These are phyloP conservation scores for Saksenaea vasiformis DNA, from an alignment of 371 early-diverging fungal species.

Conservation along the genomic window DNA sequence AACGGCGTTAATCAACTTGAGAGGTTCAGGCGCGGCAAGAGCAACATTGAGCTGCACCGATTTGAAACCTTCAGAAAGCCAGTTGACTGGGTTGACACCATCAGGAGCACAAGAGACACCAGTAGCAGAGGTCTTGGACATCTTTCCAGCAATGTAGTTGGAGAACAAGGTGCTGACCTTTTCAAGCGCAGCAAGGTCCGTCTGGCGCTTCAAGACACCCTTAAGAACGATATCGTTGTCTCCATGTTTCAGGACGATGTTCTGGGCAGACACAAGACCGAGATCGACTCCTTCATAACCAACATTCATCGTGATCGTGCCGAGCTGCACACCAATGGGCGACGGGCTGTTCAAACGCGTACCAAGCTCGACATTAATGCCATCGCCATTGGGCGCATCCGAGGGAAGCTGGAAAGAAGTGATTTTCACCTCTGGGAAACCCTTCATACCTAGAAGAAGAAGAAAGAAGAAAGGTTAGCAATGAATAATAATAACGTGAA, in stretches of 20 bases:
- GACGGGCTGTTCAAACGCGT: constrained; percentile 54
- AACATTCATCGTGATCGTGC: constrained; percentile 50
- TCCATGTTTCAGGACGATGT: constrained; percentile 43
- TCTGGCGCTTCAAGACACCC: constrained; percentile 47
- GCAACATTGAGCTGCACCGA: constrained; percentile 49
- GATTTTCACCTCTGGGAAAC: constrained; percentile 54
- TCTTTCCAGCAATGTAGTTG: constrained; percentile 46
- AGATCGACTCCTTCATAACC: constrained; percentile 43
- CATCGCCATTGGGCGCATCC: constrained; percentile 51
- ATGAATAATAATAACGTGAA: not conserved
- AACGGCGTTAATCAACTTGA: constrained; percentile 53
- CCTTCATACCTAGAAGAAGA: constrained; percentile 40
- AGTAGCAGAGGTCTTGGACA: constrained; percentile 45
- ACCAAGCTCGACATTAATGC: constrained; percentile 53
- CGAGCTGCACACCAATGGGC: constrained; percentile 57
- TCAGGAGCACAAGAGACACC: constrained; percentile 57
- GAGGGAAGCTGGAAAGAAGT: constrained; percentile 53
- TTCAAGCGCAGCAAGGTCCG: constrained; percentile 35
- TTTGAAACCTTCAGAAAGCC: constrained; percentile 55
- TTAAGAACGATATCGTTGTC: constrained; percentile 49
- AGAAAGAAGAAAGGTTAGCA: not conserved
- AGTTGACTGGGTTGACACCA: constrained; percentile 48
- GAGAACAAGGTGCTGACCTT: constrained; percentile 52
- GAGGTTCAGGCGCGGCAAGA: constrained; percentile 33
- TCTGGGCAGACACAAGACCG: constrained; percentile 46